Conservation (phyloP, 495 filamentous ascomycete species). For the Pseudomonodictys pantanalensis region DNA sequence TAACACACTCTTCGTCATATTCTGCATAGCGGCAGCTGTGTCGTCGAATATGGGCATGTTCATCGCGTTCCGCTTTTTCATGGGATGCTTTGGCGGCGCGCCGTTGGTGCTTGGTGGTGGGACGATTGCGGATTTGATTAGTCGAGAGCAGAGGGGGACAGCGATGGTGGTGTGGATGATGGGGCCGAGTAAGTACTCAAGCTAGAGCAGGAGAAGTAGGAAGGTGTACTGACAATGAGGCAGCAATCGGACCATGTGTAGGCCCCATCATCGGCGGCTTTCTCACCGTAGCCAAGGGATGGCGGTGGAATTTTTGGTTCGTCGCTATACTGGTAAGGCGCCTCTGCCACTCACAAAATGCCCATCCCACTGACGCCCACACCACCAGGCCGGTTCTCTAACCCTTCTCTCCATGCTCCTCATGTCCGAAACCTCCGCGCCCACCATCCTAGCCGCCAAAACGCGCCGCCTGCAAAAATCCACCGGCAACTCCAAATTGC, state of each 20-base stretch:
- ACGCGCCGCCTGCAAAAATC: conserved; percentile 32
- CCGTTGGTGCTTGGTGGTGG: conserved; percentile 49
- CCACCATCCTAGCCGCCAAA: conserved; percentile 37
- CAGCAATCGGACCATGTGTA: conserved; percentile 32
- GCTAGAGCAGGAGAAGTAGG: not conserved
- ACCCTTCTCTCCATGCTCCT: conserved; percentile 23
- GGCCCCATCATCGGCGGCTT: conserved; percentile 48
- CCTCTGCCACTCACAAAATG: not conserved
- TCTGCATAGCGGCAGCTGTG: conserved; percentile 49
- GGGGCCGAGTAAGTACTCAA: conserved; percentile 39
- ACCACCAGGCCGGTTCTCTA: conserved; percentile 28
- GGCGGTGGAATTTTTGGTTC: conserved; percentile 43
- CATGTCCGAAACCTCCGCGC: conserved; percentile 37
- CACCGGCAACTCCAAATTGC: conserved; percentile 37
- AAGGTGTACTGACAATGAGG: not conserved
- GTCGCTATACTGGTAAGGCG: conserved; percentile 37
- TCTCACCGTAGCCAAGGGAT: conserved; percentile 35
- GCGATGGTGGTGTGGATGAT: conserved; percentile 50
- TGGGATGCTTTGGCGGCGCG: conserved; percentile 45
- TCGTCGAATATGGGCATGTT: conserved; percentile 44
- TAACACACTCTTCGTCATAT: conserved; percentile 48
- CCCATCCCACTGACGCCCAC: not conserved
- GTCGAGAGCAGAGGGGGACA: conserved; percentile 43
- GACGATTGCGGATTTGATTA: conserved; percentile 48
- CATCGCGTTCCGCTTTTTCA: conserved; percentile 49